phyloP scores from a whole-genome alignment of 208 protist species.

The Strigomonas galati region DNA sequence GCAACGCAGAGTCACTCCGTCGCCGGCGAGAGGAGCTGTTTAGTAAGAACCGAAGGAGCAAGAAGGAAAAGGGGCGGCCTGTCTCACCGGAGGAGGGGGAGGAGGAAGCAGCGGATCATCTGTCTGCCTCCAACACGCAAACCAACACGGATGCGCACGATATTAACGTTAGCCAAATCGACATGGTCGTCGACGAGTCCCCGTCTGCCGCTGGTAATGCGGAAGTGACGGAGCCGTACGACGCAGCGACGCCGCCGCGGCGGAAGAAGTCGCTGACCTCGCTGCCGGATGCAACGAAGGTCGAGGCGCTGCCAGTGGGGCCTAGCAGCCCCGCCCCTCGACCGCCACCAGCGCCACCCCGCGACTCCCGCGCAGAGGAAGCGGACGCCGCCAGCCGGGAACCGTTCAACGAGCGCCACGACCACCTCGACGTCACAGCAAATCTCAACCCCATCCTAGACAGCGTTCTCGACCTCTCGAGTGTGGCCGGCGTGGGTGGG shows the following conservation, averaged over 20 bases:
- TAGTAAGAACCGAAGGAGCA: neutral
- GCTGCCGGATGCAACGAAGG: neutral
- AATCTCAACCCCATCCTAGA: slow-evolving; percentile 71
- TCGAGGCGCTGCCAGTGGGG: neutral
- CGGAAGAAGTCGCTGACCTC: neutral
- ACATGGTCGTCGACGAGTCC: neutral
- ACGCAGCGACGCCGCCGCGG: neutral
- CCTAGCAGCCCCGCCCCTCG: slow-evolving; percentile 1
- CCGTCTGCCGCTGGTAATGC: slow-evolving; percentile 7
- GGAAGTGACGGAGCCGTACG: neutral
- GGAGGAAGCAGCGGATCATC: no score
- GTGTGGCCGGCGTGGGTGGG: slow-evolving; percentile 31
- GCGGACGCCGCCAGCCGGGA: slow-evolving; percentile 21
- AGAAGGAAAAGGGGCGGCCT: neutral
- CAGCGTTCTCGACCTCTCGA: slow-evolving; percentile 64
- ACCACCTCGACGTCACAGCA: slow-evolving; percentile 60
- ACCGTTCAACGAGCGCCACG: slow-evolving; percentile 40
- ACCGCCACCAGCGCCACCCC: neutral
- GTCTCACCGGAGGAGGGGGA: neutral
- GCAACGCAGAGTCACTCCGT: slow-evolving; percentile 45
- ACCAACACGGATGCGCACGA: neutral
- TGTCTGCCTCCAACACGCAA: neutral
- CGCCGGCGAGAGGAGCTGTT: slow-evolving; percentile 62
- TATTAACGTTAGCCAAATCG: neutral
- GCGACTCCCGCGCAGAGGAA: no score